Evolutionary conservation across 768 basidiomycete genomes (phyloP).

Genomic region (Mycena kentingensis): DNA sequence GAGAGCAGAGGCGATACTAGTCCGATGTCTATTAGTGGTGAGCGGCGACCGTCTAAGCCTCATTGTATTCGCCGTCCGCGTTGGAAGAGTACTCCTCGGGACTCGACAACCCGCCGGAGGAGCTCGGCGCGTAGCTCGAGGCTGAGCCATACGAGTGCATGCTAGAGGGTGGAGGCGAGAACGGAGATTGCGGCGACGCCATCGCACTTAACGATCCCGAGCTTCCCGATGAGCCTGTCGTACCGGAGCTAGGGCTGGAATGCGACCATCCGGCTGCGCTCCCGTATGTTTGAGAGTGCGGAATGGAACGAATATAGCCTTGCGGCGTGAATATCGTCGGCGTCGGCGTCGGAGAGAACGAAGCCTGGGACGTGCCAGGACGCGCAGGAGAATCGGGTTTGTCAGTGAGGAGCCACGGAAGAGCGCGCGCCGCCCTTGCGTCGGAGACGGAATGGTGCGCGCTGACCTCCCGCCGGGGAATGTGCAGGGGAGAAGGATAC

Average conservation of each 20-base stretch:
- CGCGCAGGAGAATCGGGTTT: background rate
- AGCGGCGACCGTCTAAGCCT: conserved; percentile 31
- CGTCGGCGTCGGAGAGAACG: background rate
- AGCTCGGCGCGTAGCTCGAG: conserved; percentile 31
- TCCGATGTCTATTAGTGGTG: conserved; percentile 11
- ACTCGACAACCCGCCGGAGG: conserved; percentile 41
- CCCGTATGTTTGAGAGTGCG: conserved; percentile 32
- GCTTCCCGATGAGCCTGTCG: conserved; percentile 10
- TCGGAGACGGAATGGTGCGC: background rate
- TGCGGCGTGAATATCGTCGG: background rate
- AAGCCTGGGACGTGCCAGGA: background rate
- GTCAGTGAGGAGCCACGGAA: background rate
- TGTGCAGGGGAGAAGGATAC: background rate
- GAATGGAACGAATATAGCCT: background rate
- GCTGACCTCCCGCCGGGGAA: background rate
- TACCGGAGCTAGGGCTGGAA: conserved; percentile 6
- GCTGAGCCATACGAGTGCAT: conserved; percentile 35
- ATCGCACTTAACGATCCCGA: conserved; percentile 12
- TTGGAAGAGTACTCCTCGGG: conserved; percentile 44
- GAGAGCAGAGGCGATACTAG: background rate
- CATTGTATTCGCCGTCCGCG: conserved; percentile 37
- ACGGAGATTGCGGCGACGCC: conserved; percentile 14
- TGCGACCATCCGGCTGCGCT: background rate
- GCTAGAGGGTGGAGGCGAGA: conserved; percentile 20
- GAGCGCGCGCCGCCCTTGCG: background rate